Evolutionary conservation across 495 filamentous ascomycete species (phyloP).

Genomic region (Echria macrotheca): DNA sequence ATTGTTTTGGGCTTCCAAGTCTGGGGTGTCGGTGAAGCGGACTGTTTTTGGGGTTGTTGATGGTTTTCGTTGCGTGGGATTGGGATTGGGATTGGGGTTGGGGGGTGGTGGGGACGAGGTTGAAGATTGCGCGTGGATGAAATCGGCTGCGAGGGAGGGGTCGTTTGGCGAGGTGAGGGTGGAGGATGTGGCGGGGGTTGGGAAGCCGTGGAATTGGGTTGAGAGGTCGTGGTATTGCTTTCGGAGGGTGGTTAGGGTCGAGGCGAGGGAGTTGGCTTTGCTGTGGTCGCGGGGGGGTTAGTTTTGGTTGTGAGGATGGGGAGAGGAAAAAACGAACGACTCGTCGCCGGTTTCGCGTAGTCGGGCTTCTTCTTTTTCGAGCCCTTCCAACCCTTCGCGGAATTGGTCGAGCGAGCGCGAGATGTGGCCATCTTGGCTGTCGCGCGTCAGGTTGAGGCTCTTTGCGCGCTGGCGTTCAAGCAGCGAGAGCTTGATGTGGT

Average conservation of each 20-base stretch:
- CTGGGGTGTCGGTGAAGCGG: constrained; percentile 60
- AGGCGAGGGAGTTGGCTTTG: constrained; percentile 39
- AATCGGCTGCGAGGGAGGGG: constrained; percentile 58
- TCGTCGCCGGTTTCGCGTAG: constrained; percentile 52
- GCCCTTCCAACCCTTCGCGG: constrained; percentile 69
- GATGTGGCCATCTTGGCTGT: constrained; percentile 83
- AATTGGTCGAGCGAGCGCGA: constrained; percentile 83
- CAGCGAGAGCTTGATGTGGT: constrained; percentile 73
- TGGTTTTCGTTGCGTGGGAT: too few species aligned
- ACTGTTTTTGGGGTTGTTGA: constrained; percentile 65
- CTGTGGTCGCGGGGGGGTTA: constrained; percentile 26
- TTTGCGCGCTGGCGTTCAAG: constrained; percentile 89
- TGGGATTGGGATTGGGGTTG: constrained; percentile 29
- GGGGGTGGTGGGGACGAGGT: constrained; percentile 15
- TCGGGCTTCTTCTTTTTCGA: constrained; percentile 61
- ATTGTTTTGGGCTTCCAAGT: constrained; percentile 39
- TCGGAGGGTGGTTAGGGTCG: constrained; percentile 47
- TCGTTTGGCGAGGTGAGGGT: constrained; percentile 61
- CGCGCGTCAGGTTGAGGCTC: constrained; percentile 70
- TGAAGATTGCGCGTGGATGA: constrained; percentile 52
- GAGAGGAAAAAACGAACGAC: constrained; percentile 23
- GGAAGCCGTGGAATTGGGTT: constrained; percentile 56
- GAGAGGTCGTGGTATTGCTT: constrained; percentile 55
- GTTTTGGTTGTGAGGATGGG: background rate
- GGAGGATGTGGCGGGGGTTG: constrained; percentile 41